Base-by-base conservation (phyloP, 768 basidiomycete genomes). In the Leccinum aurantiacum region DNA sequence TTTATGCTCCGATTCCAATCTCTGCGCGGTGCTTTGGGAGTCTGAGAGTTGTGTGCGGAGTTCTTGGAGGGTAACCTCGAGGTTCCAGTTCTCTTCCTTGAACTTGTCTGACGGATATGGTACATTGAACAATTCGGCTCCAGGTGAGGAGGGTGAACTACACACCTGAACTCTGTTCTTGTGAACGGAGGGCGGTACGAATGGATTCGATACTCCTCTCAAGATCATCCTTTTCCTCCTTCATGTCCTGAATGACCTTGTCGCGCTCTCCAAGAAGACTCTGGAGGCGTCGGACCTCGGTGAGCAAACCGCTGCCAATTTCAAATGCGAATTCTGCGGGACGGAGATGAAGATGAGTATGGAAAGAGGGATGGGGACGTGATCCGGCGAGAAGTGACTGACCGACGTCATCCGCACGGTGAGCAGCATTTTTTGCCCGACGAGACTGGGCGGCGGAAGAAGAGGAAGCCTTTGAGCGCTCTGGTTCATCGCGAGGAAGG, bases 51-150 rank as follows among this genome's bases (percentile, higher is more conserved):
- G 86, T 1, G 83, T 77, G 41, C 88, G 88, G 24, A 95, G 81
- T 60, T 97, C 95, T 72, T 98, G 96, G 29, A 94, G 78, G 15
- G 84, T 84, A 53, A 98, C 94, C 78, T 98, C 96, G 59, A 98
- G 86, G 70, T 98, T 96, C 97, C 97, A 98, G 73, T 97, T 98
- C 76, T 95, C 94, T 76, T 98, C 96, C 76, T 94, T 94, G 85
- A 87, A 96, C 63, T 94, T 93, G 73, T 98, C 96, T 89, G 68
- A 29, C 58, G 56, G 53, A 60, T 35, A 35, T 31, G 24, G 8
- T 13, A 2, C 2, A 8, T 68, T 9, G 57, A 7, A 63, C 22
- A 60, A 33, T 63, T 27, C 2, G n/a, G 57, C 44, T 29, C 52
- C 22, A 57, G 4, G 31, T 33, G 27, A 31, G 7, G 29, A 41